Conservation (phyloP, 306 rosid species). For the Cucumis hystrix region DNA sequence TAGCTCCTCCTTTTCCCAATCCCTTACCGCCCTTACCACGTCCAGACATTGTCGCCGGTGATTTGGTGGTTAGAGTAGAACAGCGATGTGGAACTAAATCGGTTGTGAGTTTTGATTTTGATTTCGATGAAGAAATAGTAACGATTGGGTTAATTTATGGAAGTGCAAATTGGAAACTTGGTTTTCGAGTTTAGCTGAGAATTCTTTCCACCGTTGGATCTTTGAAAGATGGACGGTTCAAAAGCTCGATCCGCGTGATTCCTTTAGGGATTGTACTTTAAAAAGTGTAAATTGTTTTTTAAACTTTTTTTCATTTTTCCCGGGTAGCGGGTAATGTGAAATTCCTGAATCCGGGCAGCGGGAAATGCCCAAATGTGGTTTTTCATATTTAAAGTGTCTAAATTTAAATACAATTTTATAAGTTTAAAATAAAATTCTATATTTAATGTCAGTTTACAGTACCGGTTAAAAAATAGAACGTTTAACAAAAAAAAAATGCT, state of each 20-base stretch:
- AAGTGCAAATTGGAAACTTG: neutral
- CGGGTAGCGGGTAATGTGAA: neutral
- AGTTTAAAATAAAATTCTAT: neutral
- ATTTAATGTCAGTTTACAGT: no score
- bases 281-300: neutral
- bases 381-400: neutral
- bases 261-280: neutral
- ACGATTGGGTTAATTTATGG: neutral
- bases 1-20: conserved; percentile 47
- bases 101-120: neutral
- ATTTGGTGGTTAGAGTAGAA: neutral
- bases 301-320: neutral
- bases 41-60: conserved; percentile 24
- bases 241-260: neutral
- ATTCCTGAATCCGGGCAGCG: neutral
- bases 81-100: no score
- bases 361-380: neutral
- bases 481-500: no score
- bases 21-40: conserved; percentile 61
- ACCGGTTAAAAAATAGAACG: no score
- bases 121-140: accelerated
- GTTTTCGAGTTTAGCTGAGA: neutral
- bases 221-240: neutral
- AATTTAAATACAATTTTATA: neutral
- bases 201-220: neutral